Evolutionary conservation across 371 early-diverging fungal species (phyloP).

Genomic region (Mucor sp.): DNA sequence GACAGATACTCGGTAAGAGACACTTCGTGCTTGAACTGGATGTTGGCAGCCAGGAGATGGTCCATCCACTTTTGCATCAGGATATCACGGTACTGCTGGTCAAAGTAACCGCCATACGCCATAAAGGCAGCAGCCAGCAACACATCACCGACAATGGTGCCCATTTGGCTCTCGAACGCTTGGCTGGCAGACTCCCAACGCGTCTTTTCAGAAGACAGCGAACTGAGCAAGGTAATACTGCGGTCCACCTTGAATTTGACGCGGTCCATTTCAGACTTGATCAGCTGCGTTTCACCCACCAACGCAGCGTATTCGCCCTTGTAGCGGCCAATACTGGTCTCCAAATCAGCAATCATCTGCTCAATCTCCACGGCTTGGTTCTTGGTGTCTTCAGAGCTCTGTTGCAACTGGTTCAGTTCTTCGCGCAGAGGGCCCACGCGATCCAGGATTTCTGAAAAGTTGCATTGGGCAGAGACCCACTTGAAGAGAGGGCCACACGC

Average conservation of each 20-base stretch:
- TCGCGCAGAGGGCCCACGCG: conserved; percentile 94
- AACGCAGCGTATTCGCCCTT: conserved; percentile 97
- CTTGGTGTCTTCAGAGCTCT: conserved; percentile 76
- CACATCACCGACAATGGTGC: conserved; percentile 98
- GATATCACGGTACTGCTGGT: conserved; percentile 90
- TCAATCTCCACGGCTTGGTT: conserved; percentile 75
- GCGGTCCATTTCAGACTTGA: conserved; percentile 94
- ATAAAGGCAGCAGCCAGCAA: conserved; percentile 91
- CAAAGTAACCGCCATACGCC: conserved; percentile 97
- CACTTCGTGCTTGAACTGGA: conserved; percentile 82
- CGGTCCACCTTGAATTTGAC: conserved; percentile 95
- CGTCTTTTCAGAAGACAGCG: conserved; percentile 89
- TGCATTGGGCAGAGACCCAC: conserved; percentile 98
- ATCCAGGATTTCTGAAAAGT: conserved; percentile 90
- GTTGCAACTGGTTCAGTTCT: conserved; percentile 88
- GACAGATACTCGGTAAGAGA: conserved; percentile 92
- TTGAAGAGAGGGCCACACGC: conserved; percentile 98
- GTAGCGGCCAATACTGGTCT: conserved; percentile 85
- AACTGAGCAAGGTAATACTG: conserved; percentile 86
- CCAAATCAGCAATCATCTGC: conserved; percentile 83
- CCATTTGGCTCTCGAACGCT: conserved; percentile 95
- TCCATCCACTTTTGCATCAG: conserved; percentile 80
- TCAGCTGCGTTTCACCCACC: conserved; percentile 89
- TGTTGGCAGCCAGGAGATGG: conserved; percentile 74
- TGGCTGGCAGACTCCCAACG: conserved; percentile 94